Evolutionary conservation across 73 alveolate species (phyloP).

Genomic region (Stentor roeselii): DNA sequence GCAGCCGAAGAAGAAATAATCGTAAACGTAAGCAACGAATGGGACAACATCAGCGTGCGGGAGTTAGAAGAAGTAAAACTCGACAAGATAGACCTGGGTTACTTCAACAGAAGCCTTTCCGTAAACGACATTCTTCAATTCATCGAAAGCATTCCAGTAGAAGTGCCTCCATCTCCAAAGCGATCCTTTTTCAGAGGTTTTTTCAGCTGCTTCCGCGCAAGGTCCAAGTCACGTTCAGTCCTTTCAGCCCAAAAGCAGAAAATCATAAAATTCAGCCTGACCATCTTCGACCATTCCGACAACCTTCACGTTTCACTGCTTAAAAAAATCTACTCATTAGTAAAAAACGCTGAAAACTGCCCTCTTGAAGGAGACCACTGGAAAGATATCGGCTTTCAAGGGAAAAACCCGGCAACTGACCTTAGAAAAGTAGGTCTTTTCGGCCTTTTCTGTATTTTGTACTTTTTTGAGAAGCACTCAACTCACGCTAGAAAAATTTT

Average conservation of each 20-base stretch:
- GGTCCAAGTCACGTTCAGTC: neutral
- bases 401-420: neutral
- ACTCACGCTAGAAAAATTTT: neutral
- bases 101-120: neutral
- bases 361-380: neutral
- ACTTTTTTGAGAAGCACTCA: neutral
- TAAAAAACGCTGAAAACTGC: neutral
- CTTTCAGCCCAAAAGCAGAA: neutral
- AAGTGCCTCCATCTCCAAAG: neutral
- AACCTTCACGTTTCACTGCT: neutral
- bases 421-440: neutral
- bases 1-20: neutral
- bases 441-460: neutral
- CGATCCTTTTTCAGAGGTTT: neutral
- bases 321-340: neutral
- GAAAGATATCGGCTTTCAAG: constrained; percentile 11
- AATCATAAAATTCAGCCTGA: neutral
- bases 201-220: neutral
- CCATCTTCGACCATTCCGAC: neutral
- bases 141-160: neutral
- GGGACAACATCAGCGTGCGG: constrained; percentile 1
- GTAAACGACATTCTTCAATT: neutral
- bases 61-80: neutral
- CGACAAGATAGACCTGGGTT: neutral
- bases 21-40: neutral